Conservation (phyloP, 257 asterid species). For the Capsicum rhomboideum region DNA sequence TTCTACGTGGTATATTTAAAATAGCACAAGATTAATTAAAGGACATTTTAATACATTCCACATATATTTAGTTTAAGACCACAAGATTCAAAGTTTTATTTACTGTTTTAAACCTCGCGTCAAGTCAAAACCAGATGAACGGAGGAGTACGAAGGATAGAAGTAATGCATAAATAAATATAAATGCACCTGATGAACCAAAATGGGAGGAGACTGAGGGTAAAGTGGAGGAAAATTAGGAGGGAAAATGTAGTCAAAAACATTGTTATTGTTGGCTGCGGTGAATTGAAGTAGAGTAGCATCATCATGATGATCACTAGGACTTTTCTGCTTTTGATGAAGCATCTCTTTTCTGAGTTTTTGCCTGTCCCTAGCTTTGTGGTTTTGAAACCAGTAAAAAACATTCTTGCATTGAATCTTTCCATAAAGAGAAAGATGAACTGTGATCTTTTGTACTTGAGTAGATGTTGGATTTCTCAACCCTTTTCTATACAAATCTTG, state of each 20-base stretch:
- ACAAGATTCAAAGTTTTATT: too few species aligned
- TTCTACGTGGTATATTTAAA: too few species aligned
- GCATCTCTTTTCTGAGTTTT: constrained; percentile 54
- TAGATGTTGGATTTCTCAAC: constrained; percentile 51
- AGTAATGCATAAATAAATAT: not conserved
- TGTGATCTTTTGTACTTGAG: constrained; percentile 67
- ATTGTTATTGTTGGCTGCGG: constrained; percentile 3
- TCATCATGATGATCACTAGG: not conserved
- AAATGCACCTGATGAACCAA: not conserved
- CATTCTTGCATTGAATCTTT: constrained; percentile 71
- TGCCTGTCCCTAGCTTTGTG: constrained; percentile 86
- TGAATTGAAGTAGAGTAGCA: constrained; percentile 15
- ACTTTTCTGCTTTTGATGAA: constrained; percentile 17
- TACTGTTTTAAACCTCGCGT: too few species aligned
- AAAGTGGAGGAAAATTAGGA: constrained; percentile 2
- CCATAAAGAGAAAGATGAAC: constrained; percentile 60
- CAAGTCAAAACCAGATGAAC: too few species aligned
- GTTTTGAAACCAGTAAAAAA: constrained; percentile 84
- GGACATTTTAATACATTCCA: too few species aligned
- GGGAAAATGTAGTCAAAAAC: not conserved
- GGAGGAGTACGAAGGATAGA: not conserved
- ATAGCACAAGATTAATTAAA: too few species aligned
- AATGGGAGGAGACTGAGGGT: not conserved
- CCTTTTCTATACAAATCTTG: constrained; percentile 71
- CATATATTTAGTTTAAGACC: too few species aligned